Conservation (phyloP, 1,139 yeast species). For the Debaryomyces nepalensis region DNA sequence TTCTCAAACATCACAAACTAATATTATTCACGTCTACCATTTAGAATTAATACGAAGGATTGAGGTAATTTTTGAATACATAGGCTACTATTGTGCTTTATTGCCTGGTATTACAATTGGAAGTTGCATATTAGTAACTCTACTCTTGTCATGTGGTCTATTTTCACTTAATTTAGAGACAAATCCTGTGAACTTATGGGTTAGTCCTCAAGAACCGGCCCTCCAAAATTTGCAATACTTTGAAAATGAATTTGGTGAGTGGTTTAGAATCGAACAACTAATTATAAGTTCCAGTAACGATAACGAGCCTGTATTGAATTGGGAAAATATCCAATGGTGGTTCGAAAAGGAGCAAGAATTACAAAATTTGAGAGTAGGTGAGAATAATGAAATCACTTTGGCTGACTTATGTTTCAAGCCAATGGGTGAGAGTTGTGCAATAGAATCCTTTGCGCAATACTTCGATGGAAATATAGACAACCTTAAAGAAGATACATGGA, state of each 20-base stretch:
- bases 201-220: constrained; percentile 77
- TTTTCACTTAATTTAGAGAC: constrained; percentile 64
- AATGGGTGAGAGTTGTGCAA: constrained; percentile 72
- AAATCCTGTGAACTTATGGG: constrained; percentile 88
- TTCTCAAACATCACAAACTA: too few species aligned
- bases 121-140: constrained; percentile 46
- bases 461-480: constrained; percentile 65
- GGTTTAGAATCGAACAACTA: constrained; percentile 86
- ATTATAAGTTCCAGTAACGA: constrained; percentile 74
- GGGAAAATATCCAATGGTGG: constrained; percentile 86
- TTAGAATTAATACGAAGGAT: constrained; percentile 22
- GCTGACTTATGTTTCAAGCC: constrained; percentile 87
- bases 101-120: constrained; percentile 62
- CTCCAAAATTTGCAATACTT: constrained; percentile 69
- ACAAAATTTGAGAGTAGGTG: constrained; percentile 28
- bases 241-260: constrained; percentile 86
- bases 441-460: constrained; percentile 92
- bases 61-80: constrained; percentile 40
- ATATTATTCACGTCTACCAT: constrained; percentile 15
- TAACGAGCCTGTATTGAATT: constrained; percentile 56
- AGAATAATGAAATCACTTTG: constrained; percentile 36
- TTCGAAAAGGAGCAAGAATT: constrained; percentile 71
- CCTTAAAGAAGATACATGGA: constrained; percentile 62
- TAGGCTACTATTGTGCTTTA: constrained; percentile 60
- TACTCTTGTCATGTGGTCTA: constrained; percentile 58